phyloP scores from a whole-genome alignment of 2,329 filamentous ascomycete species.

The Ascocoryne sarcoides region DNA sequence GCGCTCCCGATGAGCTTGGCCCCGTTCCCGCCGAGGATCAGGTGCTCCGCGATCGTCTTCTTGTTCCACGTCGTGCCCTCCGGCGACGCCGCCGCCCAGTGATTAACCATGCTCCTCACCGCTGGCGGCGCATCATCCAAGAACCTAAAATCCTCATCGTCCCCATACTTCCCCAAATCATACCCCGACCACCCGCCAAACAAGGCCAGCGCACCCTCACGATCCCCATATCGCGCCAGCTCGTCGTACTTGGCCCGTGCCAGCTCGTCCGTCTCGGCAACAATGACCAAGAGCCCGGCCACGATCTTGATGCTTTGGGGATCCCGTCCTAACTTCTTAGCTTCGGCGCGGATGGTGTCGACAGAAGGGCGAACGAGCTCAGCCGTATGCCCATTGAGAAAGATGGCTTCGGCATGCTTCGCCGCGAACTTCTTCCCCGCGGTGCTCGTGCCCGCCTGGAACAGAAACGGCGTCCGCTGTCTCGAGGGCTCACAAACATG shows the following conservation, averaged over 20 bases:
- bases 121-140: conserved; percentile 35
- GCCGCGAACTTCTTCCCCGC: conserved; percentile 60
- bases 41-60: conserved; percentile 23
- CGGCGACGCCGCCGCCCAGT: conserved; percentile 34
- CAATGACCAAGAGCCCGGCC: conserved; percentile 54
- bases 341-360: conserved; percentile 47
- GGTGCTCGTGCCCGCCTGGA: conserved; percentile 61
- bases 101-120: conserved; percentile 39
- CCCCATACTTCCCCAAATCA: conserved; percentile 49
- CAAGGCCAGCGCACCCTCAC: conserved; percentile 59
- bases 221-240: conserved; percentile 50
- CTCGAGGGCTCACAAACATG: conserved; percentile 47
- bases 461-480: conserved; percentile 21
- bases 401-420: conserved; percentile 63
- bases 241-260: conserved; percentile 55
- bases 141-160: conserved; percentile 56
- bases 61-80: conserved; percentile 29
- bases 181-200: conserved; percentile 71
- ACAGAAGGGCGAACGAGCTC: conserved; percentile 52
- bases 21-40: conserved; percentile 21
- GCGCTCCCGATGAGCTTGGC: conserved; percentile 20
- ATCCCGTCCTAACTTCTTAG: conserved; percentile 46
- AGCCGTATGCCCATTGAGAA: conserved; percentile 57
- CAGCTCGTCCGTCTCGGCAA: conserved; percentile 58
- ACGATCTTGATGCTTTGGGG: conserved; percentile 57